A percentile compares a stretch with the other conserved stretches of the same genome.
phyloP scores from a whole-genome alignment of 306 rosid genomes.

The Benincasa hispida region DNA sequence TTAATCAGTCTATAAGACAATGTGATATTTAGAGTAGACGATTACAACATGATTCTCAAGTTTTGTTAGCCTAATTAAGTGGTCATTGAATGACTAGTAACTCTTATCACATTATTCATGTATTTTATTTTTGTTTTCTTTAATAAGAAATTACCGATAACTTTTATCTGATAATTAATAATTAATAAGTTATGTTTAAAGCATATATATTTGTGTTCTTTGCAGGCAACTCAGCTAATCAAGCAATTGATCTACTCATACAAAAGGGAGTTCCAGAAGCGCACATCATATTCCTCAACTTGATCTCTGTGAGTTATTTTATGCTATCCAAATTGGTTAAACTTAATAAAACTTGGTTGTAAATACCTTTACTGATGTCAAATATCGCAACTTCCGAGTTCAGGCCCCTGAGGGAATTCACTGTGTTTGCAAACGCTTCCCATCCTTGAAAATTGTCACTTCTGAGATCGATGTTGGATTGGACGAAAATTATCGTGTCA shows the following conservation, averaged over 20 bases:
- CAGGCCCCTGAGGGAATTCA: slow-evolving; percentile 99
- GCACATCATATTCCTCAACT: slow-evolving; percentile 83
- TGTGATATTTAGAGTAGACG: not conserved
- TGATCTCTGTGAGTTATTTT: slow-evolving; percentile 68
- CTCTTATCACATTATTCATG: not conserved
- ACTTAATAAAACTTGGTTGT: not conserved
- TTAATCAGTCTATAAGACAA: not conserved
- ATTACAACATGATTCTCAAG: not conserved
- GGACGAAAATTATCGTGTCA: slow-evolving; percentile 75
- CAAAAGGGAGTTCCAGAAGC: slow-evolving; percentile 94
- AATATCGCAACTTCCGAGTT: not conserved
- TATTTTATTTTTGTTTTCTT: not conserved
- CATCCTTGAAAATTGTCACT: slow-evolving; percentile 79
- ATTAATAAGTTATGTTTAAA: too few species aligned
- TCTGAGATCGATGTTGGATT: slow-evolving; percentile 81
- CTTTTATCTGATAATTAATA: not conserved
- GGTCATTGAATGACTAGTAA: not conserved
- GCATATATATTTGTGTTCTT: too few species aligned
- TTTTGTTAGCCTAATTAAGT: not conserved
- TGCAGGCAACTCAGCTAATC: slow-evolving; percentile 92
- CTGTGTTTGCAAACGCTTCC: slow-evolving; percentile 74
- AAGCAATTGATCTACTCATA: slow-evolving; percentile 85
- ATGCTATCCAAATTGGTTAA: slow-evolving; percentile 1
- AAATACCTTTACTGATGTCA: slow-evolving; percentile 3
- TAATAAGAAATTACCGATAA: not conserved